Conservation (phyloP, 768 basidiomycete species). For the Xerocomus brunneocitrinus region DNA sequence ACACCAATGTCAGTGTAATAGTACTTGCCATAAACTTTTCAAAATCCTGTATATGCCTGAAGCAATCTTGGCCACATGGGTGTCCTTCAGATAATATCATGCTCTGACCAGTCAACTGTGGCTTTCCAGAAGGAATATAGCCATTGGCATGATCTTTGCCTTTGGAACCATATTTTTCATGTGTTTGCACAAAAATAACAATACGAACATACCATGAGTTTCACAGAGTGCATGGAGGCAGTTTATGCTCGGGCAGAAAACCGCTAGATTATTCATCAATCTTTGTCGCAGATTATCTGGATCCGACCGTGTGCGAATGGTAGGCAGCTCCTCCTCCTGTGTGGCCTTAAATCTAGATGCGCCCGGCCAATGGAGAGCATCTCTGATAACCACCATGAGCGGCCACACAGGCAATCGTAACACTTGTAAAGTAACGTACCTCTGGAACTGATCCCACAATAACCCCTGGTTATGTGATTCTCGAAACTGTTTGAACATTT, state of each 20-base stretch:
- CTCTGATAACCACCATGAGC: conserved; percentile 24
- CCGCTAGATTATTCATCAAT: conserved; percentile 28
- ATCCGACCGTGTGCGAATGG: conserved; percentile 10
- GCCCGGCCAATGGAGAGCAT: conserved; percentile 38
- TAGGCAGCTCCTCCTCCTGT: conserved; percentile 1
- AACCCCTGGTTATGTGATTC: conserved; percentile 32
- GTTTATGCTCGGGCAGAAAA: conserved; percentile 45
- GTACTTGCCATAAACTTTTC: conserved; percentile 20
- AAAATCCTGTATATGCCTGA: conserved; percentile 23
- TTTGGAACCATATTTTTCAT: background rate
- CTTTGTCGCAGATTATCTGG: conserved; percentile 29
- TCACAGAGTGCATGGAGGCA: conserved; percentile 40
- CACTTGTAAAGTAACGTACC: conserved; percentile 25
- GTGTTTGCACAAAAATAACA: background rate
- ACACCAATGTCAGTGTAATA: rapidly evolving
- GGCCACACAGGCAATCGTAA: background rate
- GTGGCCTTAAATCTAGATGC: background rate
- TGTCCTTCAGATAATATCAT: conserved; percentile 27
- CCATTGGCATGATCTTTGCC: conserved; percentile 1
- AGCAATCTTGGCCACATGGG: conserved; percentile 32
- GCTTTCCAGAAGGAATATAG: conserved; percentile 20
- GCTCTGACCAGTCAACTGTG: conserved; percentile 16
- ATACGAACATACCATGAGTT: conserved; percentile 31
- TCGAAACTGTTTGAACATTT: conserved; percentile 27
- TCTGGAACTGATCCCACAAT: conserved; percentile 40